Evolutionary conservation across 352 stramenopile genomes (phyloP).

Genomic region (Phytophthora niederhauseri): DNA sequence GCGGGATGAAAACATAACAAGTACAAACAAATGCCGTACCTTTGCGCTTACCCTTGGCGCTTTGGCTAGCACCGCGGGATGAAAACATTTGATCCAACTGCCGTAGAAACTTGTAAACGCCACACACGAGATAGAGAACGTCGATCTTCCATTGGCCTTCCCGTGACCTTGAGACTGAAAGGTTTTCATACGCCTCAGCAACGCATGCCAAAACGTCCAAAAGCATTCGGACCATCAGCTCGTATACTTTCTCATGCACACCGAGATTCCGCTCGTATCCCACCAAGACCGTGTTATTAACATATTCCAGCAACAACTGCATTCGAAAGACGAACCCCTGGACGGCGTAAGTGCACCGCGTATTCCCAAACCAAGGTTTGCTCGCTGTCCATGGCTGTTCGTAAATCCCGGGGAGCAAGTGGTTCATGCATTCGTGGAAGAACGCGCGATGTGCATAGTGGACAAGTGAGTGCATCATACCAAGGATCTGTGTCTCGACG

Average conservation of each 20-base stretch:
- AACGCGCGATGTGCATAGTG: constrained; percentile 60
- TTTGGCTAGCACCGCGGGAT: constrained; percentile 24
- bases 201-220: constrained; percentile 55
- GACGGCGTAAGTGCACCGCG: constrained; percentile 59
- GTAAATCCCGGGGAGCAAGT: constrained; percentile 55
- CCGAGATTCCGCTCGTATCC: constrained; percentile 58
- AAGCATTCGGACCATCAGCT: constrained; percentile 53
- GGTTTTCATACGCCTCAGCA: constrained; percentile 49
- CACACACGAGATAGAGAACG: constrained; percentile 69
- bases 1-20: constrained; percentile 44
- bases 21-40: constrained; percentile 10
- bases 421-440: constrained; percentile 63
- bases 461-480: constrained; percentile 57
- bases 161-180: constrained; percentile 53
- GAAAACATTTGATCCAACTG: constrained; percentile 62
- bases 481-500: constrained; percentile 57
- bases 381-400: constrained; percentile 59
- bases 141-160: constrained; percentile 75
- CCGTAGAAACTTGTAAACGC: constrained; percentile 53
- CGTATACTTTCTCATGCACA: constrained; percentile 72
- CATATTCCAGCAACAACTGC: constrained; percentile 51
- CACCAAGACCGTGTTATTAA: constrained; percentile 42
- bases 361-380: constrained; percentile 70
- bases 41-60: constrained; percentile 44
- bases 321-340: constrained; percentile 63